phyloP scores from a whole-genome alignment of 768 basidiomycete genomes.

The Lyophyllum atratum region DNA sequence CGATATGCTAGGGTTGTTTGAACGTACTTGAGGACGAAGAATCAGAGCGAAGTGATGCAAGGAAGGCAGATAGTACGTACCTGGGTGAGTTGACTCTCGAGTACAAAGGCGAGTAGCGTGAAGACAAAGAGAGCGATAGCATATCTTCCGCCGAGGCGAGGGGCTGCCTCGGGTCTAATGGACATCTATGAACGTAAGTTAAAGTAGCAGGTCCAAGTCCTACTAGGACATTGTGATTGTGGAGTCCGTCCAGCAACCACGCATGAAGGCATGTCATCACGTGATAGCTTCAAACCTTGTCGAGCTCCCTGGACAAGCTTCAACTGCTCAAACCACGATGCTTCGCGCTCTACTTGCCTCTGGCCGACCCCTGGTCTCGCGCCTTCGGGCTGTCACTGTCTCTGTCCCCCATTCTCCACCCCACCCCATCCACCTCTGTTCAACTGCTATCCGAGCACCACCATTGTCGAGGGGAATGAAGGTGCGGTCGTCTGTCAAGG shows the following conservation, averaged over 20 bases:
- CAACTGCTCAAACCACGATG: constrained; percentile 39
- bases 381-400: constrained; percentile 41
- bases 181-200: too few relatives aligned
- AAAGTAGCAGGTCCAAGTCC: neutral
- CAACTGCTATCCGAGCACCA: constrained; percentile 28
- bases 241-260: neutral
- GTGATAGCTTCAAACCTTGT: constrained; percentile 10
- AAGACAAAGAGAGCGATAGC: constrained; percentile 58
- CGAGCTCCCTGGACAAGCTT: neutral
- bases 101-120: constrained; percentile 71
- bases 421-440: constrained; percentile 29
- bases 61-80: constrained; percentile 38
- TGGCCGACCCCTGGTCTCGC: constrained; percentile 60
- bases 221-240: too few relatives aligned
- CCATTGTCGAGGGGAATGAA: constrained; percentile 83
- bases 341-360: constrained; percentile 66
- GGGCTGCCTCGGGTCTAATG: constrained; percentile 25
- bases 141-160: constrained; percentile 46
- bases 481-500: constrained; percentile 91
- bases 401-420: constrained; percentile 30
- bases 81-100: constrained; percentile 77
- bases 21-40: constrained; percentile 59
- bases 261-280: neutral
- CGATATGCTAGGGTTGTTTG: constrained; percentile 75
- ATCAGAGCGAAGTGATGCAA: neutral